Conservation (phyloP, 2,329 filamentous ascomycete genomes). For the Teratosphaeria zuluensis region DNA sequence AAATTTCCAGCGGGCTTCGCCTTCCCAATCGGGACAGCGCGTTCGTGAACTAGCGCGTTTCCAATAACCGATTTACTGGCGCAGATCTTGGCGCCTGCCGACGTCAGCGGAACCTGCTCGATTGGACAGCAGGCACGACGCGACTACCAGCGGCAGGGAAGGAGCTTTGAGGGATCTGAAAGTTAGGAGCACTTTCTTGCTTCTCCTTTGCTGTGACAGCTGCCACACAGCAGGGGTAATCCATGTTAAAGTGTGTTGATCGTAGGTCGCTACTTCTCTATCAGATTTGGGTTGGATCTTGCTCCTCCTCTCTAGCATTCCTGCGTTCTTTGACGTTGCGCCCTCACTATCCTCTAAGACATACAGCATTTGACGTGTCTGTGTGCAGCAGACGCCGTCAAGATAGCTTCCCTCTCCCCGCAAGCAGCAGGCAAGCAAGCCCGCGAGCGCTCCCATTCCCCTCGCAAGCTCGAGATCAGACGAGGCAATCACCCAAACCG, state of each 20-base stretch:
- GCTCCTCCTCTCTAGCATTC: not conserved
- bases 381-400: not conserved
- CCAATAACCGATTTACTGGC: not conserved
- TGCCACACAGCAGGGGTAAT: not conserved
- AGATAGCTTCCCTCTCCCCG: not conserved
- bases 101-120: not conserved
- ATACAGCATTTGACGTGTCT: not conserved
- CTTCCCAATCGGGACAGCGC: not conserved
- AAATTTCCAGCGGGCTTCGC: not conserved
- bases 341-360: not conserved
- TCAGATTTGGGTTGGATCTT: not conserved
- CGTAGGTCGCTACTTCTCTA: not conserved
- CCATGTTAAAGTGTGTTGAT: not conserved
- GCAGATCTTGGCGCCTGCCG: not conserved
- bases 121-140: not conserved
- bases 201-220: not conserved
- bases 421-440: not conserved
- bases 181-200: not conserved
- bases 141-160: no score
- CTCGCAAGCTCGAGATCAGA: constrained; percentile 21
- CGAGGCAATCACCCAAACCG: constrained; percentile 14
- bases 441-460: constrained; percentile 5
- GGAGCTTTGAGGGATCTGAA: no score
- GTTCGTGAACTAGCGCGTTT: not conserved
- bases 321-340: not conserved